Conservation (phyloP, 2,329 filamentous ascomycete species). For the Epicoccum sorghinum region DNA sequence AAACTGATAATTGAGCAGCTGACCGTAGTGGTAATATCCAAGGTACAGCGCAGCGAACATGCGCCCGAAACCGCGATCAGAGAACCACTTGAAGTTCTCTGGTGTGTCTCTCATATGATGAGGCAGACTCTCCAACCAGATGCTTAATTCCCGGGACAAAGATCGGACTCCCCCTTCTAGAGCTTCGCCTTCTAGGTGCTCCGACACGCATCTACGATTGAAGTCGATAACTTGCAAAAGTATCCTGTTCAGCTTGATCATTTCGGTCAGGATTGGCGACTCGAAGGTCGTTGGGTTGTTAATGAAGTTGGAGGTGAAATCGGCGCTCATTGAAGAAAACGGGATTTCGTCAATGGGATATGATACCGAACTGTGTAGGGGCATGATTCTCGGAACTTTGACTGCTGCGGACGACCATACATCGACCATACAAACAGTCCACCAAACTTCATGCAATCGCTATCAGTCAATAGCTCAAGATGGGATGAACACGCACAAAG, state of each 20-base stretch:
- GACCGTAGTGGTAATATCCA: slow-evolving; percentile 33
- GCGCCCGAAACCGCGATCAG: slow-evolving; percentile 27
- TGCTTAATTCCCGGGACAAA: slow-evolving; percentile 25
- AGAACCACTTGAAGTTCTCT: slow-evolving; percentile 29
- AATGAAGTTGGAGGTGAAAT: slow-evolving; percentile 17
- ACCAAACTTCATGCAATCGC: slow-evolving; percentile 18
- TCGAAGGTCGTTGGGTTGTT: slow-evolving; percentile 14
- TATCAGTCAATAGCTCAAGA: background rate
- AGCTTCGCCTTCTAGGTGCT: slow-evolving; percentile 26
- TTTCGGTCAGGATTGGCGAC: slow-evolving; percentile 33
- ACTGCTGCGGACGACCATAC: slow-evolving; percentile 35
- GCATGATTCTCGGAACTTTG: slow-evolving; percentile 30
- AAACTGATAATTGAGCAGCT: slow-evolving; percentile 33
- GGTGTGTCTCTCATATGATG: slow-evolving; percentile 33
- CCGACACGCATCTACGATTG: slow-evolving; percentile 29
- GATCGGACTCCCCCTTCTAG: slow-evolving; percentile 25
- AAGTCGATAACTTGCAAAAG: slow-evolving; percentile 31
- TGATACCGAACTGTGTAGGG: slow-evolving; percentile 24
- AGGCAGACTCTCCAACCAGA: slow-evolving; percentile 30
- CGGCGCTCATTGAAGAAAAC: slow-evolving; percentile 26
- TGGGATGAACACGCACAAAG: background rate
- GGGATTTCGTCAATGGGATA: slow-evolving; percentile 32
- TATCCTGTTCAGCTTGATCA: slow-evolving; percentile 33
- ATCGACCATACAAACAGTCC: slow-evolving; percentile 34
- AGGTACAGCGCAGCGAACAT: slow-evolving; percentile 34